phyloP scores from a whole-genome alignment of 2,329 filamentous ascomycete genomes.

The Hypoxylon sp. region DNA sequence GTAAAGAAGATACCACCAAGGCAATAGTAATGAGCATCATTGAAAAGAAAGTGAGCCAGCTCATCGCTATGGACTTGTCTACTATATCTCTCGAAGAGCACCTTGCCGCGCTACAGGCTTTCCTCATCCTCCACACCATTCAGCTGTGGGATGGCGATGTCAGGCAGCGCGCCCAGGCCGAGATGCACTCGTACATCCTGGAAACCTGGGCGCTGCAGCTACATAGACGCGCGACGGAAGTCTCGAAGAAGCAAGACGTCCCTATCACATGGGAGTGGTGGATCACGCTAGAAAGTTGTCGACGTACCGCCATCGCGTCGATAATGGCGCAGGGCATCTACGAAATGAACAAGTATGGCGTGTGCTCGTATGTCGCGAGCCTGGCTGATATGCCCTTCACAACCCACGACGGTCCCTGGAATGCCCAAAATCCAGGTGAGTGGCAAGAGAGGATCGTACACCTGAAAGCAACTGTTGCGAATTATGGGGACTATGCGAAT shows the following conservation, averaged over 20 bases:
- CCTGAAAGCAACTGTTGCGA: slow-evolving; percentile 5
- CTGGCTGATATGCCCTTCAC: slow-evolving; percentile 26
- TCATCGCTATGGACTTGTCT: slow-evolving; percentile 16
- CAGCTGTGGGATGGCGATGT: slow-evolving; percentile 33
- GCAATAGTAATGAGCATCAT: slow-evolving; percentile 22
- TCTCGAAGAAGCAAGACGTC: slow-evolving; percentile 7
- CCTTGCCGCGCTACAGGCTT: slow-evolving; percentile 25
- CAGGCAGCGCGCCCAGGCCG: slow-evolving; percentile 26
- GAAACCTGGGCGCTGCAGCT: slow-evolving; percentile 29
- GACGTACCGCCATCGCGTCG: slow-evolving; percentile 18
- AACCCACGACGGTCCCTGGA: slow-evolving; percentile 19
- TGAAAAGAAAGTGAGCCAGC: slow-evolving; percentile 19
- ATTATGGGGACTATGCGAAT: slow-evolving; percentile 18
- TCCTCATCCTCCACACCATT: slow-evolving; percentile 28
- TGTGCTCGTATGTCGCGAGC: slow-evolving; percentile 49
- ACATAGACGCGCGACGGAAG: slow-evolving; percentile 22
- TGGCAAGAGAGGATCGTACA: slow-evolving; percentile 12
- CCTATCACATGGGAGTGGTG: slow-evolving; percentile 20
- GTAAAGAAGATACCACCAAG: slow-evolving; percentile 11
- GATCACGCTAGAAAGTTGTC: slow-evolving; percentile 29
- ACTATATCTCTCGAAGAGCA: slow-evolving; percentile 19
- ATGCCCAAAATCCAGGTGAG: slow-evolving; percentile 15
- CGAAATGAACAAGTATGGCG: slow-evolving; percentile 47
- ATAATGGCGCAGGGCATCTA: slow-evolving; percentile 25
- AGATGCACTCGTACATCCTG: slow-evolving; percentile 28